A percentile compares a stretch with the other conserved stretches of the same genome.
Conservation (phyloP, 140 eudicot genomes). For the Anethum foeniculum region DNA sequence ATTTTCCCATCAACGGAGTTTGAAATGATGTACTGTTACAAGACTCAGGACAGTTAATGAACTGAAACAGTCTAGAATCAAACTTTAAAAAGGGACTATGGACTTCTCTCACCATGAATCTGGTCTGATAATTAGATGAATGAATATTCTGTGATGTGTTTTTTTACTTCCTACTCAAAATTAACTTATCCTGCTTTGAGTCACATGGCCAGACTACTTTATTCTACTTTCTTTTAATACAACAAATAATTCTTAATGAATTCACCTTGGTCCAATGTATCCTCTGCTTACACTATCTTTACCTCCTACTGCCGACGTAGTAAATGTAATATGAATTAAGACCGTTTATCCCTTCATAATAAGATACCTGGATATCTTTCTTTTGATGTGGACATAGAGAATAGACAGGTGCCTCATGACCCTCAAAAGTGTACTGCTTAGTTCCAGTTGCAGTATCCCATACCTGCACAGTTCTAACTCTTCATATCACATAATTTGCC, state of each 20-base stretch:
- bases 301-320: not conserved
- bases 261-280: not conserved
- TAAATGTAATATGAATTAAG: not conserved
- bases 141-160: no score
- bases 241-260: no score
- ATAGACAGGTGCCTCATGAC: conserved; percentile 64
- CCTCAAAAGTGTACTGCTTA: conserved; percentile 41
- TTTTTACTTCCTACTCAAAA: no score
- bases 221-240: no score
- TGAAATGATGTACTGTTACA: conserved; percentile 53
- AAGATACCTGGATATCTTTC: conserved; percentile 43
- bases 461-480: conserved; percentile 33
- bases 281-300: not conserved
- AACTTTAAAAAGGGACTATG: not conserved
- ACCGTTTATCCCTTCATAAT: not conserved
- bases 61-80: not conserved
- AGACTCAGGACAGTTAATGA: not conserved
- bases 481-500: not conserved
- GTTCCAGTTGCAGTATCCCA: conserved; percentile 69
- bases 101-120: not conserved
- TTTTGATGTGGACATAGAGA: conserved; percentile 58
- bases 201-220: not conserved
- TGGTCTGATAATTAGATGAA: no score
- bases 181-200: no score
- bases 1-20: conserved; percentile 66